Percentiles rank a stretch among this genome's conserved stretches.
These are phyloP conservation scores for Talaromyces ruber DNA, from an alignment of 495 filamentous ascomycete species.

Conservation along the genomic window DNA sequence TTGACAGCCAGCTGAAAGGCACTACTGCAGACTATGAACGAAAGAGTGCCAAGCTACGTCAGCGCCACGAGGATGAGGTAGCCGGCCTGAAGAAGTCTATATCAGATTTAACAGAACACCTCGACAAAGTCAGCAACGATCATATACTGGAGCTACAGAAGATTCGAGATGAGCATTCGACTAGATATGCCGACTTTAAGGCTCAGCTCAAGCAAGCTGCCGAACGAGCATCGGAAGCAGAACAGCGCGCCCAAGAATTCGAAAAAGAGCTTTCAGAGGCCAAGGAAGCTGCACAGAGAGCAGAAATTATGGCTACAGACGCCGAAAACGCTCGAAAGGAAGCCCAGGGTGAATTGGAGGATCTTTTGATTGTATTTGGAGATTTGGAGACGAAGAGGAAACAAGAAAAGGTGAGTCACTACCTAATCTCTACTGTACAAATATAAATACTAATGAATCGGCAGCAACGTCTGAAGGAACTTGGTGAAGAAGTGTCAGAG, in stretches of 20 bases:
- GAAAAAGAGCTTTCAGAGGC: conserved; percentile 15
- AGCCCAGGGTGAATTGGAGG: conserved; percentile 67
- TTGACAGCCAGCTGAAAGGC: conserved; percentile 38
- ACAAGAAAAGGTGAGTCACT: conserved; percentile 63
- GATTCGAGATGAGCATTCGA: conserved; percentile 43
- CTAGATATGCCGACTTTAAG: conserved; percentile 40
- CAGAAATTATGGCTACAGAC: conserved; percentile 24
- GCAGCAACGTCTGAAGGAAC: conserved; percentile 61
- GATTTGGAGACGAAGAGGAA: conserved; percentile 79
- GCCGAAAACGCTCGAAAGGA: conserved; percentile 59
- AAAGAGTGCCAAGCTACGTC: conserved; percentile 32
- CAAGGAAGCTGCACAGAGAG: conserved; percentile 13
- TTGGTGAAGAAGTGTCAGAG: conserved; percentile 70
- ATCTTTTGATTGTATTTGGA: conserved; percentile 79
- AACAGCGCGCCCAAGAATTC: conserved; percentile 11
- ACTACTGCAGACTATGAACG: conserved; percentile 43
- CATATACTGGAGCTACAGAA: conserved; percentile 52
- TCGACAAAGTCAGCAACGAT: conserved; percentile 46
- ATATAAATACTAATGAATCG: conserved; percentile 17
- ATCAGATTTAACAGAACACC: conserved; percentile 46
- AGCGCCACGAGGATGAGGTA: conserved; percentile 52
- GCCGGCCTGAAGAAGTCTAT: conserved; percentile 54
- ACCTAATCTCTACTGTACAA: background rate
- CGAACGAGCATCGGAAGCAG: conserved; percentile 26
- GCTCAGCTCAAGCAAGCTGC: conserved; percentile 26